Conservation (phyloP, 179 eudicot genomes). For the Drosera spatulata region DNA sequence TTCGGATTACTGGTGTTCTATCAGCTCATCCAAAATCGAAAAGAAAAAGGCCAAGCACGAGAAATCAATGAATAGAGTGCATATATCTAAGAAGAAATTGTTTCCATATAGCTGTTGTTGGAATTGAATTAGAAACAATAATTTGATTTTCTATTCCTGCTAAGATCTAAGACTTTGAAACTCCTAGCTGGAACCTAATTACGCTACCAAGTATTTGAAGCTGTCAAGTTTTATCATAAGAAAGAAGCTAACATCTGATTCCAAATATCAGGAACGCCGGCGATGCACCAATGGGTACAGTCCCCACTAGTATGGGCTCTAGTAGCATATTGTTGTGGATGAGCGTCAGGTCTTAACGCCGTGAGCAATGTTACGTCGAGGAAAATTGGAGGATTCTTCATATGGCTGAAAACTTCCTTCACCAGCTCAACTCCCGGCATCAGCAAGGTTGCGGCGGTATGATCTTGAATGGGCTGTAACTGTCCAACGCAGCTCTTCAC, state of each 20-base stretch:
- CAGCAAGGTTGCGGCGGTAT: slow-evolving; percentile 3
- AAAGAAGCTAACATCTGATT: slow-evolving; percentile 12
- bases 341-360: slow-evolving; percentile 40
- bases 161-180: no score
- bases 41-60: no score
- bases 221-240: no score
- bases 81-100: no score
- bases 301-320: slow-evolving; percentile 21
- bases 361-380: slow-evolving; percentile 35
- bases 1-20: no score
- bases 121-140: no score
- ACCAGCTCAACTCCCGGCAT: slow-evolving; percentile 2
- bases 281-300: slow-evolving; percentile 60
- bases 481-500: slow-evolving; percentile 5
- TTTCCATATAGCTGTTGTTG: no score
- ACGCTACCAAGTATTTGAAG: no score
- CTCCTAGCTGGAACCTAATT: no score
- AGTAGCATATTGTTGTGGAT: slow-evolving; percentile 22
- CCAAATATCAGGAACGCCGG: slow-evolving; percentile 62
- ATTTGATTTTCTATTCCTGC: no score
- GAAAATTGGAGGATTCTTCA: slow-evolving; percentile 21
- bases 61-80: no score
- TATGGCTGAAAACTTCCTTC: slow-evolving; percentile 1
- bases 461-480: not conserved
- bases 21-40: no score